These are phyloP conservation scores for Russula griseocarnosa DNA, from an alignment of 768 basidiomycete genomes.

Conservation along the genomic window DNA sequence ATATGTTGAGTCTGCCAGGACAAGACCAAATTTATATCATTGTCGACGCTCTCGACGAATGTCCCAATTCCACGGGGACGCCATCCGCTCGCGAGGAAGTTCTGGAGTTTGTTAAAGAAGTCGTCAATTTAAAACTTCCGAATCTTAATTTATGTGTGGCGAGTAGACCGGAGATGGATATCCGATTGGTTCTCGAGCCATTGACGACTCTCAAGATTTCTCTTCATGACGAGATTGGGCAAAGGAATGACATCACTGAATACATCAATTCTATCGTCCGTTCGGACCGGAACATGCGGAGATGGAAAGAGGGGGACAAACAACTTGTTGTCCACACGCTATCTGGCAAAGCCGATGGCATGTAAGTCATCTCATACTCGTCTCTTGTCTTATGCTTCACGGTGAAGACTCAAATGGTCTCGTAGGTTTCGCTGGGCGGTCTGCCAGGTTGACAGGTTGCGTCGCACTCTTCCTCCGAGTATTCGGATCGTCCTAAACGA, in stretches of 20 bases:
- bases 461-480: not conserved
- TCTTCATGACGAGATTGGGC: not conserved
- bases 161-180: not conserved
- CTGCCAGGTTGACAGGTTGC: constrained; percentile 4
- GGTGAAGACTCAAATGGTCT: not conserved
- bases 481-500: not conserved
- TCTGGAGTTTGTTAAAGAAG: not conserved
- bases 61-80: no score
- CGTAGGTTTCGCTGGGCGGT: constrained; percentile 9
- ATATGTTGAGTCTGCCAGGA: no score
- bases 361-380: constrained; percentile 3
- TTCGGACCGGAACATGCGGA: not conserved
- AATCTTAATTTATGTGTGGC: not conserved
- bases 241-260: not conserved
- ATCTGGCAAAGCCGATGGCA: constrained; percentile 12
- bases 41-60: no score
- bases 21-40: no score
- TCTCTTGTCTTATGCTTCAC: not conserved
- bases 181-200: not conserved
- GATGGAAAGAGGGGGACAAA: not conserved
- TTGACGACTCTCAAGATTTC: not conserved
- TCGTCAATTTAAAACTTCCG: not conserved
- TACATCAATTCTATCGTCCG: no score
- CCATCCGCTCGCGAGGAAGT: not conserved
- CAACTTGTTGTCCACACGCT: constrained; percentile 1